These are phyloP conservation scores for Triticum monococcum DNA, from an alignment of 176 grass and related monocot species.

Conservation along the genomic window DNA sequence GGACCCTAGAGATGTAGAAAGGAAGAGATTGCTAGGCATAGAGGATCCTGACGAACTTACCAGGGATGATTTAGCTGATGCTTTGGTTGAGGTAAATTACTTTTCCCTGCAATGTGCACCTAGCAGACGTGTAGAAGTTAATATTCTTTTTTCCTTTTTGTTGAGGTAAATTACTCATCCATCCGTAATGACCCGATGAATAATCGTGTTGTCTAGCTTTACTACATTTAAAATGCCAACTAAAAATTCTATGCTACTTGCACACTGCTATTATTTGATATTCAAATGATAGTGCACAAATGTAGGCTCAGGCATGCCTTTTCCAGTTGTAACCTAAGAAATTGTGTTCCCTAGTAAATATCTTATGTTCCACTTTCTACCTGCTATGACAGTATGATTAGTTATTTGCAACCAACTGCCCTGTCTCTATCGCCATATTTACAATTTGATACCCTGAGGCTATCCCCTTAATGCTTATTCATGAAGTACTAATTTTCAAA, in stretches of 20 bases:
- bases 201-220: neutral
- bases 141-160: neutral
- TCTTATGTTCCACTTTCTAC: neutral
- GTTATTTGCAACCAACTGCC: neutral
- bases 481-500: neutral
- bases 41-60: constrained; percentile 86
- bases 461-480: neutral
- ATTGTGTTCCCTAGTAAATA: neutral
- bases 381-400: neutral
- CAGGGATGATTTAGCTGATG: constrained; percentile 80
- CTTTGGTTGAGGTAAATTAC: constrained; percentile 76
- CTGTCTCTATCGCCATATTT: neutral
- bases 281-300: neutral
- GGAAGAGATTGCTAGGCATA: constrained; percentile 85
- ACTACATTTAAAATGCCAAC: neutral
- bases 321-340: constrained; percentile 2
- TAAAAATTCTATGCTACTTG: neutral
- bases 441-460: neutral
- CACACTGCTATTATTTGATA: neutral
- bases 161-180: too few species aligned
- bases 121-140: neutral
- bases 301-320: neutral
- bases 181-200: neutral
- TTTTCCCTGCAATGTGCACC: constrained; percentile 32
- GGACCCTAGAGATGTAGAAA: constrained; percentile 94